phyloP scores from a whole-genome alignment of 2,329 filamentous ascomycete species.

The Xylaria sp. region DNA sequence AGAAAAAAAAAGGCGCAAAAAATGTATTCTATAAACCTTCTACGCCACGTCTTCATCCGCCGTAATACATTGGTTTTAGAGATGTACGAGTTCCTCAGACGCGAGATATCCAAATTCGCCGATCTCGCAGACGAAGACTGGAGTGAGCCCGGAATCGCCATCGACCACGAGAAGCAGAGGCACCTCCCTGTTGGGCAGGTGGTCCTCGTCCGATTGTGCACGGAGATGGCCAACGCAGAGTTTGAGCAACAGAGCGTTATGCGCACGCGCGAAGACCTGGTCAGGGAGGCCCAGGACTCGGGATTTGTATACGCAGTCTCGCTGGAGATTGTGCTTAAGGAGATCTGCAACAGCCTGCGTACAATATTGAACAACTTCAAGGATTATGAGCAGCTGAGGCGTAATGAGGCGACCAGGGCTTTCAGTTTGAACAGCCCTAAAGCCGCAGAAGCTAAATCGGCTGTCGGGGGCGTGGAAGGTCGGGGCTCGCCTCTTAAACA shows the following conservation, averaged over 20 bases:
- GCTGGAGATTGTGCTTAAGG: no score
- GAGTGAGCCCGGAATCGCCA: neutral
- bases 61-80: no score
- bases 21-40: no score
- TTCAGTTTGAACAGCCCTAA: neutral
- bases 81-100: no score
- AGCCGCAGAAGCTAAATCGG: fast-evolving
- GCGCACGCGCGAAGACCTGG: neutral
- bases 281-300: no score
- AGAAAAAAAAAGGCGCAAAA: no score
- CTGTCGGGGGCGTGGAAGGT: neutral
- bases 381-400: no score
- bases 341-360: neutral
- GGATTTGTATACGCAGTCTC: no score
- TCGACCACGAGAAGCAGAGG: neutral
- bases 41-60: no score
- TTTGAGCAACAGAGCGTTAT: neutral
- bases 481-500: neutral
- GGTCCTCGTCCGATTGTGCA: neutral
- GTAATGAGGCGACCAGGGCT: neutral
- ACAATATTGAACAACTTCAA: no score
- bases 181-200: neutral
- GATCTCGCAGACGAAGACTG: neutral
- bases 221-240: neutral
- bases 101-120: neutral